These are phyloP conservation scores for Populus hybrid DNA, from an alignment of 441 rosid species.

Conservation along the genomic window DNA sequence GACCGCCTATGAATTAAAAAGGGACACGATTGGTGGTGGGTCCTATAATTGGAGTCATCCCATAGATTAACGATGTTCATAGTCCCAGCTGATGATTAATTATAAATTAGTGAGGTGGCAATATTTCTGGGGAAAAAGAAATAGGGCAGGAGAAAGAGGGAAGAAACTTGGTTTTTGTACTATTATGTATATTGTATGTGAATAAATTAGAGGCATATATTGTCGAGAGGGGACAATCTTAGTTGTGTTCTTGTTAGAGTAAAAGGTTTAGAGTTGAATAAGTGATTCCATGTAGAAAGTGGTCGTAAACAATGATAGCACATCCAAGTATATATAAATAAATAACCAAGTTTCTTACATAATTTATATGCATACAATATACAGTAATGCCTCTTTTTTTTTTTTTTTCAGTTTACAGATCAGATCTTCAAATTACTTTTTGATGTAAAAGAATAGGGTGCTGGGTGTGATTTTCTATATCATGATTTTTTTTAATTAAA, in stretches of 20 bases:
- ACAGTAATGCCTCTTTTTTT: background rate
- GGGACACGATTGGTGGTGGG: conserved; percentile 3
- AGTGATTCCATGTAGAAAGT: background rate
- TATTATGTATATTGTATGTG: no score
- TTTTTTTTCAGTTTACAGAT: no score
- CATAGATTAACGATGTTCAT: background rate
- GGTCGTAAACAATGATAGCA: background rate
- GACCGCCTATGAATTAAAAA: background rate
- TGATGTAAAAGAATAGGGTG: no score
- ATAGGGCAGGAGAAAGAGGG: conserved; percentile 8
- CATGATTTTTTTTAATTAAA: no score
- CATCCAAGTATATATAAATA: background rate
- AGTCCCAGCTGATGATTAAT: background rate
- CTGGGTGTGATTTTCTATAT: no score
- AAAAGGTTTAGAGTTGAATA: background rate
- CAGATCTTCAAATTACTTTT: no score
- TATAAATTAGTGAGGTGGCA: background rate
- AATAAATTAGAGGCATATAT: no score
- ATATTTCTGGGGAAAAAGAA: background rate
- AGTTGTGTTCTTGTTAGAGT: background rate
- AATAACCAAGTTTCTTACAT: no score
- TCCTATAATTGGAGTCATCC: background rate
- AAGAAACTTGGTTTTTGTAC: conserved; percentile 15
- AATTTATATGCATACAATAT: background rate
- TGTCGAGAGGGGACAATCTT: background rate